Conservation (phyloP, 2,329 filamentous ascomycete genomes). For the Cladosporium sp. region DNA sequence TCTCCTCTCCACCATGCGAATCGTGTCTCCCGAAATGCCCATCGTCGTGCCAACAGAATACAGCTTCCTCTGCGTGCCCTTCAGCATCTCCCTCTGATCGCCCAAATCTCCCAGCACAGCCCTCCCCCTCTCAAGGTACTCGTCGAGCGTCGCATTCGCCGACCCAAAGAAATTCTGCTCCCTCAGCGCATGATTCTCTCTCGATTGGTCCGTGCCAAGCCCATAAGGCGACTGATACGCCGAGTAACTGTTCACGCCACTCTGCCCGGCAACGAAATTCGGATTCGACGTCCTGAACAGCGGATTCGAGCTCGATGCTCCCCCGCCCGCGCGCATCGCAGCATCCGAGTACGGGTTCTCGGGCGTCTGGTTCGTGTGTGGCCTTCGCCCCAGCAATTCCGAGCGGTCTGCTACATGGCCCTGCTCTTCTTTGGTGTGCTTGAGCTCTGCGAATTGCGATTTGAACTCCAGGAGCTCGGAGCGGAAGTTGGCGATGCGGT, state of each 20-base stretch:
- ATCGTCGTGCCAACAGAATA: slow-evolving; percentile 94
- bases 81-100: slow-evolving; percentile 89
- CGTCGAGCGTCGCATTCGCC: slow-evolving; percentile 83
- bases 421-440: slow-evolving; percentile 71
- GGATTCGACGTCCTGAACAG: slow-evolving; percentile 40
- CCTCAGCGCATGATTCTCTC: slow-evolving; percentile 80
- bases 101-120: slow-evolving; percentile 86
- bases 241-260: slow-evolving; percentile 43
- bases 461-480: slow-evolving; percentile 79
- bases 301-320: slow-evolving; percentile 33
- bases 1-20: slow-evolving; percentile 90
- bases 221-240: slow-evolving; percentile 40
- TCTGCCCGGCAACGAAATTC: slow-evolving; percentile 34
- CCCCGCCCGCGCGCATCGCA: slow-evolving; percentile 35
- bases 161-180: slow-evolving; percentile 85
- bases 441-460: slow-evolving; percentile 73
- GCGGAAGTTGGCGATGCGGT: slow-evolving; percentile 83
- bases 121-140: slow-evolving; percentile 88
- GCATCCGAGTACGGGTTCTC: slow-evolving; percentile 87
- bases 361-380: slow-evolving; percentile 71
- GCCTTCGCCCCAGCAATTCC: slow-evolving; percentile 82
- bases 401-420: slow-evolving; percentile 54
- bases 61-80: slow-evolving; percentile 85
- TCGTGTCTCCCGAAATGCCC: slow-evolving; percentile 91
- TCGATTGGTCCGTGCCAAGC: slow-evolving; percentile 32